Conservation (phyloP, 495 filamentous ascomycete species). For the Pseudotulostoma volvatum region DNA sequence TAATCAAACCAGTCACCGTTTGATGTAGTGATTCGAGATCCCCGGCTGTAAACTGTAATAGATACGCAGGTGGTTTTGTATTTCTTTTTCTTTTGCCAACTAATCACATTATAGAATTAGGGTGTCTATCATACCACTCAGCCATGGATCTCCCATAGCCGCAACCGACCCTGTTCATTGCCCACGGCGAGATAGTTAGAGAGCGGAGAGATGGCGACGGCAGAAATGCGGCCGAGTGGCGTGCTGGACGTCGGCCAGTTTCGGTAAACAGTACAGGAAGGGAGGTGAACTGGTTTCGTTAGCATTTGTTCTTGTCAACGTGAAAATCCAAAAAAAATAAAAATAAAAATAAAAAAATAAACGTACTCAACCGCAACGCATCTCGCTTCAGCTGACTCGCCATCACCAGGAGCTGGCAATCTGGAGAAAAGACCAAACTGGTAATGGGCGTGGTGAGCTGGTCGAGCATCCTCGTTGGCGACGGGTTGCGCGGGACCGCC, state of each 20-base stretch:
- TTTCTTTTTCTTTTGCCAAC: too few relatives aligned
- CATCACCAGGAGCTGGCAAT: slow-evolving; percentile 78
- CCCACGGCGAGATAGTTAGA: slow-evolving; percentile 64
- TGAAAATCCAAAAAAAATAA: neutral
- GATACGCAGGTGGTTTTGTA: too few relatives aligned
- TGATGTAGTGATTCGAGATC: too few relatives aligned
- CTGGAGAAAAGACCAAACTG: slow-evolving; percentile 61
- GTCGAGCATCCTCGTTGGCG: slow-evolving; percentile 54
- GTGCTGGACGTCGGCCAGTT: slow-evolving; percentile 93
- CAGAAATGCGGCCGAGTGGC: slow-evolving; percentile 69
- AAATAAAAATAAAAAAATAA: neutral
- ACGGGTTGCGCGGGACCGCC: slow-evolving; percentile 43
- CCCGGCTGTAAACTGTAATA: too few relatives aligned
- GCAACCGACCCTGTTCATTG: slow-evolving; percentile 72
- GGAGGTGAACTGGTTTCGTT: slow-evolving; percentile 53
- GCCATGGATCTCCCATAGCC: slow-evolving; percentile 71
- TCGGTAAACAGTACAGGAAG: slow-evolving; percentile 78
- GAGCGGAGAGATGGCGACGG: slow-evolving; percentile 56
- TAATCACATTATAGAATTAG: too few relatives aligned
- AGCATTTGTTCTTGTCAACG: neutral
- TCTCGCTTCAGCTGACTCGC: slow-evolving; percentile 74
- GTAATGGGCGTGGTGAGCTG: slow-evolving; percentile 75
- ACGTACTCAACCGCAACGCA: slow-evolving; percentile 53
- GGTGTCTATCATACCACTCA: too few relatives aligned
- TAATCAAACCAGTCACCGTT: too few relatives aligned